Conservation (phyloP, 345 rosid species). For the Arabidopsis arenosa region DNA sequence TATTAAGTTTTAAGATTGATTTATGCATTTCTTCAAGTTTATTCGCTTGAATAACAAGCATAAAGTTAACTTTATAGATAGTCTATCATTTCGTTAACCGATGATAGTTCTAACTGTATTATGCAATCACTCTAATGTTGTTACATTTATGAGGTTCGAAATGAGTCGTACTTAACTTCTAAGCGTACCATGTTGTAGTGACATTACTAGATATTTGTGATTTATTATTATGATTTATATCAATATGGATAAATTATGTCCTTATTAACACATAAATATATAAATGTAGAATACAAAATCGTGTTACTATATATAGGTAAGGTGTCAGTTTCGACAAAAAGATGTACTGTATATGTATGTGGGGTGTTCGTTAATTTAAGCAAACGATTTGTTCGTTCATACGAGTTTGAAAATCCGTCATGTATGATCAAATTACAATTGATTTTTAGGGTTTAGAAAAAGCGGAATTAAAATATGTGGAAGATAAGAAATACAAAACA, state of each 20-base stretch:
- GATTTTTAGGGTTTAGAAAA: background rate
- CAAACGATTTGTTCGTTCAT: background rate
- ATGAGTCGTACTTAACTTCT: background rate
- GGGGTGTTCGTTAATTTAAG: background rate
- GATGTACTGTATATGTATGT: background rate
- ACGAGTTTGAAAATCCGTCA: slow-evolving; percentile 12
- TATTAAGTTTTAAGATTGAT: background rate
- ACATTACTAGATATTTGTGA: background rate
- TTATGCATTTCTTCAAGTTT: background rate
- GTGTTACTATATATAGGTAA: background rate
- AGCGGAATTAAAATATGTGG: slow-evolving; percentile 7
- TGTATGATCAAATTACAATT: slow-evolving; percentile 3
- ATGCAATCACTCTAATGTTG: background rate
- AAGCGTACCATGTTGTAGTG: background rate
- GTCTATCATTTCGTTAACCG: background rate
- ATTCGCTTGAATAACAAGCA: no score
- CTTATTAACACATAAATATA: background rate
- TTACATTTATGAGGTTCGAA: background rate
- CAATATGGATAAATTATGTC: background rate
- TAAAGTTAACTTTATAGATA: no score
- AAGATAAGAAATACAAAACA: slow-evolving; percentile 12
- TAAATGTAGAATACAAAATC: no score
- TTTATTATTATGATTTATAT: background rate
- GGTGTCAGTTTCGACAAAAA: background rate
- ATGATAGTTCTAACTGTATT: no score